A percentile compares a stretch with the other conserved stretches of the same genome.
Conservation (phyloP, 202 grass and related monocot species). For the Panicum virgatum region DNA sequence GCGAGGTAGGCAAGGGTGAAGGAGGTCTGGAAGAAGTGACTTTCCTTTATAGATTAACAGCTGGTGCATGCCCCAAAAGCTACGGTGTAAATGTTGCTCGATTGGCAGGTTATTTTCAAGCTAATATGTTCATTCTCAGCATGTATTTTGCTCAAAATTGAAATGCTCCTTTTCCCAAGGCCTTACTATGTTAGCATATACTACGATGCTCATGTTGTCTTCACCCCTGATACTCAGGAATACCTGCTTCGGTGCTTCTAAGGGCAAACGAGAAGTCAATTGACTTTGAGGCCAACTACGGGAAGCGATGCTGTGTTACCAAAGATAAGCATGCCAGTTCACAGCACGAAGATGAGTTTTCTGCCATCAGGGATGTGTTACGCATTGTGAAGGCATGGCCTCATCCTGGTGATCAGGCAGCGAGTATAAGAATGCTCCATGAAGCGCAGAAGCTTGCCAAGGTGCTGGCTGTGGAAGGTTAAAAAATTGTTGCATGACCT, state of each 20-base stretch:
- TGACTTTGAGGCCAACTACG: constrained; percentile 79
- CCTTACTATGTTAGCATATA: not conserved
- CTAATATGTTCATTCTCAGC: constrained; percentile 7
- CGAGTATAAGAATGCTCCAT: constrained; percentile 45
- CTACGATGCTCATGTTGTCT: constrained; percentile 19
- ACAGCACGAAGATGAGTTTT: constrained; percentile 34
- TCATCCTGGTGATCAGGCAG: constrained; percentile 30
- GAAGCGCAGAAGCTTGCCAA: constrained; percentile 58
- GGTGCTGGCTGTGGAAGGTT: constrained; percentile 45
- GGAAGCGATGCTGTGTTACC: constrained; percentile 34
- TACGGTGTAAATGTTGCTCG: constrained; percentile 97
- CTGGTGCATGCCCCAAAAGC: constrained; percentile 95
- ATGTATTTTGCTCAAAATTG: constrained; percentile 18
- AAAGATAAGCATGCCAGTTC: constrained; percentile 26
- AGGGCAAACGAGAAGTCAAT: constrained; percentile 71
- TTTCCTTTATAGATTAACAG: constrained; percentile 78
- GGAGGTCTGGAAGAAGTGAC: constrained; percentile 82
- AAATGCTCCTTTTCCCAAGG: constrained; percentile 20
- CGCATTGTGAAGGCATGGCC: constrained; percentile 29
- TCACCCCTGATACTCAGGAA: constrained; percentile 49
- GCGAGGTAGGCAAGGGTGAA: constrained; percentile 64
- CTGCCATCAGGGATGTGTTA: constrained; percentile 55
- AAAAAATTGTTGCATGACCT: constrained; percentile 1
- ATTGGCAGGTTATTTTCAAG: constrained; percentile 68
- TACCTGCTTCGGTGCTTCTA: constrained; percentile 73